These are phyloP conservation scores for Cladosporium sphaerospermum DNA, from an alignment of 2,329 filamentous ascomycete genomes.

Conservation along the genomic window DNA sequence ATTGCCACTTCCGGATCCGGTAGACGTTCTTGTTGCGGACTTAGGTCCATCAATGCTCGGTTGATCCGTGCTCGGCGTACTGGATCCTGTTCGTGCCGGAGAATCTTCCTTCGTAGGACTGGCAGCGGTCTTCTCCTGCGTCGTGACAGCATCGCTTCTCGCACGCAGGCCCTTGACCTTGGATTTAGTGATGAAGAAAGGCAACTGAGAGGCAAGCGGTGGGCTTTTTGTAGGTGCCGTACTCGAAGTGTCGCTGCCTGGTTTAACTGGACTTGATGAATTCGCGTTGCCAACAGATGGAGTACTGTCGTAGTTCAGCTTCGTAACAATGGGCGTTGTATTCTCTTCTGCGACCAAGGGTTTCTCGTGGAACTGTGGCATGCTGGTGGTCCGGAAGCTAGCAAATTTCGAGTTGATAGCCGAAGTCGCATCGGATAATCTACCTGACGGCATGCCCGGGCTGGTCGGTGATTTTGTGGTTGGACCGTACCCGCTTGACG, in stretches of 20 bases:
- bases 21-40: slow-evolving; percentile 37
- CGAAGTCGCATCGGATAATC: slow-evolving; percentile 16
- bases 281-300: slow-evolving; percentile 16
- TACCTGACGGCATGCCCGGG: slow-evolving; percentile 12
- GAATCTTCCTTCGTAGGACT: slow-evolving; percentile 44
- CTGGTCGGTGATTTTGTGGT: slow-evolving; percentile 13
- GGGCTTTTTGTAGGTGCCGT: slow-evolving; percentile 22
- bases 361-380: slow-evolving; percentile 20
- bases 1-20: slow-evolving; percentile 35
- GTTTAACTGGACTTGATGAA: slow-evolving; percentile 16
- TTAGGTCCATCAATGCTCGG: slow-evolving; percentile 31
- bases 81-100: slow-evolving; percentile 70
- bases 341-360: slow-evolving; percentile 36
- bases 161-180: slow-evolving; percentile 68
- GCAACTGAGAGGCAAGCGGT: slow-evolving; percentile 26
- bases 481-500: slow-evolving; percentile 19
- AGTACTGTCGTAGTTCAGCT: slow-evolving; percentile 47
- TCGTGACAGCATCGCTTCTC: slow-evolving; percentile 67
- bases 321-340: slow-evolving; percentile 51
- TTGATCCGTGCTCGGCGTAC: slow-evolving; percentile 55
- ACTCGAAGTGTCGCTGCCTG: slow-evolving; percentile 44
- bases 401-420: slow-evolving; percentile 22
- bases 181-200: slow-evolving; percentile 24
- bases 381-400: slow-evolving; percentile 23
- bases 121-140: slow-evolving; percentile 44